These are phyloP conservation scores for Trichosanthes truncata DNA, from an alignment of 306 rosid species.

Conservation along the genomic window DNA sequence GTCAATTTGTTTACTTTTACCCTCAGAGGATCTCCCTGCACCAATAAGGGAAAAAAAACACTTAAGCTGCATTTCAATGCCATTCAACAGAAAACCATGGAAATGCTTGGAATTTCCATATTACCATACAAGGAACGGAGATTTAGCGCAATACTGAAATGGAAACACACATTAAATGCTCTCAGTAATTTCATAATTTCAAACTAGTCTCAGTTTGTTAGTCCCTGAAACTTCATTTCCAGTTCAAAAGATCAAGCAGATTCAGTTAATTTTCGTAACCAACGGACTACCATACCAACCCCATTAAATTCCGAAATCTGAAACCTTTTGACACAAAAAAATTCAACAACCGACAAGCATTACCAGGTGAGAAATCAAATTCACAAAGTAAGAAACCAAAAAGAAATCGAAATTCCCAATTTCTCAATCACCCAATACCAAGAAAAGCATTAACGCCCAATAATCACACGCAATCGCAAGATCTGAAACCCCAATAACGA, in stretches of 20 bases:
- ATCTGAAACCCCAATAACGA: not conserved
- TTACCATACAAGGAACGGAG: not conserved
- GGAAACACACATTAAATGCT: not conserved
- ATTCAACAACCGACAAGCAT: not conserved
- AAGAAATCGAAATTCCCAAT: not conserved
- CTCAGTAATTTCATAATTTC: not conserved
- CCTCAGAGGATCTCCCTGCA: slow-evolving; percentile 65
- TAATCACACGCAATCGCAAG: not conserved
- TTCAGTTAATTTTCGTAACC: not conserved
- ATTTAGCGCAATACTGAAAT: not conserved
- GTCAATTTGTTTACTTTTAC: slow-evolving; percentile 84
- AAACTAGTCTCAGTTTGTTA: not conserved
- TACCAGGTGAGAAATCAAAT: not conserved
- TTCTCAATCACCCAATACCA: not conserved
- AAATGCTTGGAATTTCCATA: not conserved
- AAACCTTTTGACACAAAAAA: not conserved
- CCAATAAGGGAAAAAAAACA: slow-evolving; percentile 16
- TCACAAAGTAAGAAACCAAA: not conserved
- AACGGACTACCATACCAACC: not conserved
- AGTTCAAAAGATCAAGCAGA: not conserved
- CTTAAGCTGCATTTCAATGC: not conserved
- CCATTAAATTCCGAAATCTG: not conserved
- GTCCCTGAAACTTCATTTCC: not conserved
- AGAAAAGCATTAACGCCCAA: not conserved
- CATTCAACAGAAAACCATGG: not conserved